Conservation (phyloP, 495 filamentous ascomycete genomes). For the Daldinia concentrica region DNA sequence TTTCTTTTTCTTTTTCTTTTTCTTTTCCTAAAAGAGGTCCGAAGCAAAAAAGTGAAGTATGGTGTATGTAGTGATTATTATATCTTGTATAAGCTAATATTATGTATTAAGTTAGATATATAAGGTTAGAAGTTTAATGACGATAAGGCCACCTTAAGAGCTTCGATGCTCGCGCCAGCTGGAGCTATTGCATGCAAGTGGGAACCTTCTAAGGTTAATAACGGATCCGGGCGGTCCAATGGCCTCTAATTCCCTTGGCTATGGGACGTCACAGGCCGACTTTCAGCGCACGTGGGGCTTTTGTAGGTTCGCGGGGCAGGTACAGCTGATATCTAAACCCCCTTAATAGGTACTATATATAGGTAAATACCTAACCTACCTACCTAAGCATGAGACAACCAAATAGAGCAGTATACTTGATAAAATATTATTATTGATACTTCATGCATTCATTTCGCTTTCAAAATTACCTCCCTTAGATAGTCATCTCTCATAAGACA, state of each 20-base stretch:
- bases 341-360: too few species aligned
- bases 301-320: slow-evolving; percentile 27
- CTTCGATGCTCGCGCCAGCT: neutral
- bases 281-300: slow-evolving; percentile 38
- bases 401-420: neutral
- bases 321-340: too few species aligned
- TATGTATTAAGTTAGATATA: too few species aligned
- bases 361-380: too few species aligned
- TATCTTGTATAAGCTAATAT: too few species aligned
- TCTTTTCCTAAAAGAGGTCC: neutral
- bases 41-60: neutral
- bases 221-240: slow-evolving; percentile 3
- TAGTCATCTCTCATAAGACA: neutral
- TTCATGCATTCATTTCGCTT: neutral
- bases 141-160: slow-evolving; percentile 2
- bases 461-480: neutral
- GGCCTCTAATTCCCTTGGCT: slow-evolving; percentile 1
- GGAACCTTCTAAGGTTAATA: slow-evolving; percentile 12
- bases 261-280: slow-evolving; percentile 24
- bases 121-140: too few species aligned
- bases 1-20: neutral
- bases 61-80: too few species aligned
- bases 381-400: too few species aligned
- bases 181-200: slow-evolving; percentile 15
- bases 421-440: neutral